These are phyloP conservation scores for Ceratocystis cacaofunesta DNA, from an alignment of 2,329 filamentous ascomycete genomes.

Conservation along the genomic window DNA sequence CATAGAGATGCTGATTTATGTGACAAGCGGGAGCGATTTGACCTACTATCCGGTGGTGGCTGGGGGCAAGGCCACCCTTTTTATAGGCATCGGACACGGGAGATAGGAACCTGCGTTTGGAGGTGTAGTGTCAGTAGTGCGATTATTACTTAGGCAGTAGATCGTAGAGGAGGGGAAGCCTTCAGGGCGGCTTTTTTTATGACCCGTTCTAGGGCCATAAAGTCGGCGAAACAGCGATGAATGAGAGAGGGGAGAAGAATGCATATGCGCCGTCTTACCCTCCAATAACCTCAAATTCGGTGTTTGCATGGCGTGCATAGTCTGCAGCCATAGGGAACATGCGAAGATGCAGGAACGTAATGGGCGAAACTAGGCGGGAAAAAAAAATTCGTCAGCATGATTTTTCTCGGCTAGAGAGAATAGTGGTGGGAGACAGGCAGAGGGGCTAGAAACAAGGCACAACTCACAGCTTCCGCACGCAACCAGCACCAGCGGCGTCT, in stretches of 20 bases:
- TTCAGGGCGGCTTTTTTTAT: neutral
- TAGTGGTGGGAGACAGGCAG: neutral
- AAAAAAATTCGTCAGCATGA: neutral
- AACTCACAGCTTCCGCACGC: constrained; percentile 47
- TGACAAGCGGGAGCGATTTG: neutral
- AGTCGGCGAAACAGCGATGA: too few relatives aligned
- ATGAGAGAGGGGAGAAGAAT: too few relatives aligned
- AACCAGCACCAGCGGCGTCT: constrained; percentile 50
- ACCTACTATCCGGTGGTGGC: constrained; percentile 24
- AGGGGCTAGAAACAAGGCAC: neutral
- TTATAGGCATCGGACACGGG: constrained; percentile 26
- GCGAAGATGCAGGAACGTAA: constrained; percentile 62
- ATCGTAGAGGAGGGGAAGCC: neutral
- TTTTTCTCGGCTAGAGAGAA: neutral
- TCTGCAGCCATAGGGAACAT: constrained; percentile 84
- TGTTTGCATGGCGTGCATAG: constrained; percentile 41
- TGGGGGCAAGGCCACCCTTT: constrained; percentile 27
- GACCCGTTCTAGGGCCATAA: too few relatives aligned
- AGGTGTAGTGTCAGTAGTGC: neutral
- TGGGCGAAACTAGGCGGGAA: constrained; percentile 41
- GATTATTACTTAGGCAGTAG: neutral
- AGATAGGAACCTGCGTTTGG: constrained; percentile 26
- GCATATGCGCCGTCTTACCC: constrained; percentile 39
- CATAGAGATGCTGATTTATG: neutral
- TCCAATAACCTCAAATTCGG: constrained; percentile 67